phyloP scores from a whole-genome alignment of 2,329 filamentous ascomycete species.

The Phialophora verrucosa region DNA sequence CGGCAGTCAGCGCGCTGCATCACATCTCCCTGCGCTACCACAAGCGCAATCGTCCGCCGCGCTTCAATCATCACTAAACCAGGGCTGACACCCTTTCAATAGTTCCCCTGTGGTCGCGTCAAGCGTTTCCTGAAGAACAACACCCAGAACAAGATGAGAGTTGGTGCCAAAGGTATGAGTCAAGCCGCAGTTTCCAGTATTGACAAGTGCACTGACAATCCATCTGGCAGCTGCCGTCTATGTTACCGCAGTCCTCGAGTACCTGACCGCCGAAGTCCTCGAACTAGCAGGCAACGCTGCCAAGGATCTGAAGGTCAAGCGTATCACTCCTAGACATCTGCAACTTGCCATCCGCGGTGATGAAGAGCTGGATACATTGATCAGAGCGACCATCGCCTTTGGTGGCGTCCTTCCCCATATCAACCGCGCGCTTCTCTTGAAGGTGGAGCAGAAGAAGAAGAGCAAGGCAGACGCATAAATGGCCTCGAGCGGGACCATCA shows the following conservation, averaged over 20 bases:
- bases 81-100: conserved; percentile 29
- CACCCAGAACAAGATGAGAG: conserved; percentile 99
- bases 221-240: conserved; percentile 78
- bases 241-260: conserved; percentile 96
- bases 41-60: background rate
- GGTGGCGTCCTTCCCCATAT: conserved; percentile 98
- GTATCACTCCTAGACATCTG: conserved; percentile 95
- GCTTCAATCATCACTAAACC: background rate
- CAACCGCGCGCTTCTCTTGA: conserved; percentile 93
- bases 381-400: conserved; percentile 96
- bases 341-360: conserved; percentile 98
- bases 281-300: conserved; percentile 97
- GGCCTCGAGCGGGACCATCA: background rate
- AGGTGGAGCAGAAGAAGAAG: conserved; percentile 98
- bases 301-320: conserved; percentile 99
- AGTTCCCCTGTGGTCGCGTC: conserved; percentile 99
- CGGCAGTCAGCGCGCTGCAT: background rate
- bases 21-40: background rate
- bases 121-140: conserved; percentile 99
- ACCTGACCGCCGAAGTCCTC: conserved; percentile 95
- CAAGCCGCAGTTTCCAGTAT: background rate
- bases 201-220: conserved; percentile 8
- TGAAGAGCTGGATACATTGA: conserved; percentile 96
- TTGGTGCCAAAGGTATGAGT: conserved; percentile 78
- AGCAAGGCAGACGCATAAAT: conserved; percentile 56